Base-by-base conservation (phyloP, 768 basidiomycete species). In the Collybia mongolica region DNA sequence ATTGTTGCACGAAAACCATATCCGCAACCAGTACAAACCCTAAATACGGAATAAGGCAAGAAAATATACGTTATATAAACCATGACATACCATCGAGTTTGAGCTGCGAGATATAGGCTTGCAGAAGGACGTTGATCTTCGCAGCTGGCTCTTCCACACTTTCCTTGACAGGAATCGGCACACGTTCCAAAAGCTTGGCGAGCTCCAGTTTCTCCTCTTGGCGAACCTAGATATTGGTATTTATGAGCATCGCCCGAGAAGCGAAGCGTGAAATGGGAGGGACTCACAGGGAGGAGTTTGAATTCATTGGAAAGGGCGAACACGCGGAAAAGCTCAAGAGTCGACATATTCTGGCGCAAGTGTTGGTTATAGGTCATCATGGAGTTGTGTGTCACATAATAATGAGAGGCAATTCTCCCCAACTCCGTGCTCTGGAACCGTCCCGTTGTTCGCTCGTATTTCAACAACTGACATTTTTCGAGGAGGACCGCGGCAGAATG, bases 351-450 rank as follows among this genome's bases (percentile, higher is more conserved):
- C 2, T 91, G 82, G 40, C 88, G 81, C 52, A 98, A 70, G 65
- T 98, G 93, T 62, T 96, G 90, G 67, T 97, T 97, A 68, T 98
- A 99, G 0, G 87, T 88, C 61, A 91, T 83, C 97, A 99, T 99
- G 49, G 93, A 96, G 58, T 84, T 85, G 66, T 98, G 88, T 0
- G 93, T 90, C 54, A 99, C 90, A 64, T 98, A 98, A 66, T 93
- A 98, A 65, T 98, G 88, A 9, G 91, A 94, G 0, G 94, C 93
- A 57, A 98, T 98, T 5, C 90, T 79, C 12, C 96, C 95, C 2
- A 98, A 78, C 64, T 98, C 96, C 3, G 93, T 95, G 56, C 87
- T 88, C 58, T 92, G 90, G 79, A 99, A 93, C 15, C 88, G 75
- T 5, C 96, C 96, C 1, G 85, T 81, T 2, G 84, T 72, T 3